Evolutionary conservation across 495 filamentous ascomycete genomes (phyloP).

Genomic region (Penicillium mononematosum): DNA sequence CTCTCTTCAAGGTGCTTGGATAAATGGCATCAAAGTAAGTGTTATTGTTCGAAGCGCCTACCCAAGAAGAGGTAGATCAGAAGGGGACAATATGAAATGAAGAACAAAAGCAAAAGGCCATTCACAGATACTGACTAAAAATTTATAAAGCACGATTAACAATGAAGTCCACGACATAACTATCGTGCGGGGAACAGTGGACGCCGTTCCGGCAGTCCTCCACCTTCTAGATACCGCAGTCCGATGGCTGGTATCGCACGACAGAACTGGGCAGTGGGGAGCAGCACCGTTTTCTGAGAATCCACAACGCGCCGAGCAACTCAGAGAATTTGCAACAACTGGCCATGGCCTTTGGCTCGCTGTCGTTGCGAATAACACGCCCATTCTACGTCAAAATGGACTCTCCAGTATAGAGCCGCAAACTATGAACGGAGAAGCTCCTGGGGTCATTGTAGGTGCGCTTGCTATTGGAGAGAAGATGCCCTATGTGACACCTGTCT

Average conservation of each 20-base stretch:
- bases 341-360: conserved; percentile 19
- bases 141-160: not conserved
- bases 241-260: conserved; percentile 16
- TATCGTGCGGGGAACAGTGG: conserved; percentile 18
- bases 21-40: conserved; percentile 18
- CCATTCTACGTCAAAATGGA: not conserved
- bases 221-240: conserved; percentile 16
- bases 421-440: conserved; percentile 8
- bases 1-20: not conserved
- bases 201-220: conserved; percentile 15
- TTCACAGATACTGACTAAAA: conserved; percentile 7
- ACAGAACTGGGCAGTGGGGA: conserved; percentile 20
- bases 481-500: conserved; percentile 15
- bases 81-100: conserved; percentile 1
- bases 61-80: conserved; percentile 1
- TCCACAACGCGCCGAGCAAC: conserved; percentile 11
- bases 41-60: not conserved
- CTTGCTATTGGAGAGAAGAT: conserved; percentile 16
- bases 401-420: not conserved
- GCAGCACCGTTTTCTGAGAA: conserved; percentile 17
- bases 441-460: conserved; percentile 12
- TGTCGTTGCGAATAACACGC: conserved; percentile 8
- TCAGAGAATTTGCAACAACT: conserved; percentile 19
- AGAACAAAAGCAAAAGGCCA: conserved; percentile 1
- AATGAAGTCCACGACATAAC: conserved; percentile 1